Base-by-base conservation (phyloP, 2,329 filamentous ascomycete species). In the Scytalidium lignicola region DNA sequence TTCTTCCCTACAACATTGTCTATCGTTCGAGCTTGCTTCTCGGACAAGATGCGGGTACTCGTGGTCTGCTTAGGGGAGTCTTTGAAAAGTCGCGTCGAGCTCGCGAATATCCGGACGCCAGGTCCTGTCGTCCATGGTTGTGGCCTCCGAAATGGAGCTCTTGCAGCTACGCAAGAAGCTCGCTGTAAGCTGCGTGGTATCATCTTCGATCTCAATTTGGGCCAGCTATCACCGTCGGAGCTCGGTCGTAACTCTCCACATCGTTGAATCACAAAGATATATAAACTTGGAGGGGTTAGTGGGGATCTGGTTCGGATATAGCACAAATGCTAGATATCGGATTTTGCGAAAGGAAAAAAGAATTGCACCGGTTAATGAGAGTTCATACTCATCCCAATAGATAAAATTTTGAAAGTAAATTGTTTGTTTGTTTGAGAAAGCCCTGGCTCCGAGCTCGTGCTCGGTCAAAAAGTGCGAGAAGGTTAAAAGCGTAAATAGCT, bases 101-200 rank as follows among this genome's bases (percentile, higher is more conserved):
- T 63, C 23, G 63, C 60, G 44, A 65, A 62, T 37, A 63, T 55
- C n/a, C 60, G 56, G 21, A 57, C 40, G 22, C 53, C 39, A 9
- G 53, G 45, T 47, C 51, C 46, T 13, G 32, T 37, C 21, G 23
- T 49, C 55, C 61, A 61, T 62, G 40, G 50, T 50, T 54, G 54
- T 8, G 53, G 49, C 42, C 45, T 46, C 13, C 50, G 54, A 10
- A 56, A 26, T 15, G 53, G 49, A 47, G 51, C 51, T 58, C 58
- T 60, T 48, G 51, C 52, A 41, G 43, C 50, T 39, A 57, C 57
- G 57, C 60, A 63, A 46, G 58, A 55, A 57, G 58, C 57, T 60
- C 55, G 54, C 20, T 54, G 44, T 28, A 65, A 52, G 49, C 49
- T 55, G 49, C 58, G 56, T 41, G 60, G 26, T 28, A 64, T 61